Conservation (phyloP, 371 early-diverging fungal species). For the Paraphysoderma sedebokerense region DNA sequence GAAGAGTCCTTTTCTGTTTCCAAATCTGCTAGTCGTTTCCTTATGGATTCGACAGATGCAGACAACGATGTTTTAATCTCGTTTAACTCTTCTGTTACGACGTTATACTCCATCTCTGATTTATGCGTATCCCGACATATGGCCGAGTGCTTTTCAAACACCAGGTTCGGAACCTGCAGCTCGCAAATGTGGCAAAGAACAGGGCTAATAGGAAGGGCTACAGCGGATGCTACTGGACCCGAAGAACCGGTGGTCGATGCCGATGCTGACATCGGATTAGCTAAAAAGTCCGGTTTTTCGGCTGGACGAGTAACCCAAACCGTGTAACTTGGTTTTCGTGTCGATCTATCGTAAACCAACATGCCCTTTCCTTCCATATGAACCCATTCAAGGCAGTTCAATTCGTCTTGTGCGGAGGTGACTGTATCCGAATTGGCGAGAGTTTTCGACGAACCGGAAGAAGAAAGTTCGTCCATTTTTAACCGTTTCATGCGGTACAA, state of each 20-base stretch:
- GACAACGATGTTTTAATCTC: conserved; percentile 22
- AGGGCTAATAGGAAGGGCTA: neutral
- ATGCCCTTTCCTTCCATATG: neutral
- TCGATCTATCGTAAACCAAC: neutral
- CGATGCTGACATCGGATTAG: too few relatives aligned
- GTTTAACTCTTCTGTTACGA: conserved; percentile 50
- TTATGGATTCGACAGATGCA: conserved; percentile 4
- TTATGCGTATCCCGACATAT: conserved; percentile 60
- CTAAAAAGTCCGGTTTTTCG: too few relatives aligned
- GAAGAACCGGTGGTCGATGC: too few relatives aligned
- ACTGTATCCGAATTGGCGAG: neutral
- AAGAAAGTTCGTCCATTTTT: neutral
- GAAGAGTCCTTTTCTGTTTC: neutral
- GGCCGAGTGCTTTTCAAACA: conserved; percentile 59
- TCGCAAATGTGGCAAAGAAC: conserved; percentile 68
- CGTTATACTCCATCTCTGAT: conserved; percentile 49
- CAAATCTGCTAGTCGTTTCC: neutral
- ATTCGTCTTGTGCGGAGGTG: neutral
- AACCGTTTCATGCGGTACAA: neutral
- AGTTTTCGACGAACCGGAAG: neutral
- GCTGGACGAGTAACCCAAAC: neutral
- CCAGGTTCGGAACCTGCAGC: conserved; percentile 41
- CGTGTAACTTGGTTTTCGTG: neutral
- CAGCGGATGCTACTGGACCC: too few relatives aligned
- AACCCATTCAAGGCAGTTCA: neutral